phyloP scores from a whole-genome alignment of 768 basidiomycete genomes.

The Imleria badia region DNA sequence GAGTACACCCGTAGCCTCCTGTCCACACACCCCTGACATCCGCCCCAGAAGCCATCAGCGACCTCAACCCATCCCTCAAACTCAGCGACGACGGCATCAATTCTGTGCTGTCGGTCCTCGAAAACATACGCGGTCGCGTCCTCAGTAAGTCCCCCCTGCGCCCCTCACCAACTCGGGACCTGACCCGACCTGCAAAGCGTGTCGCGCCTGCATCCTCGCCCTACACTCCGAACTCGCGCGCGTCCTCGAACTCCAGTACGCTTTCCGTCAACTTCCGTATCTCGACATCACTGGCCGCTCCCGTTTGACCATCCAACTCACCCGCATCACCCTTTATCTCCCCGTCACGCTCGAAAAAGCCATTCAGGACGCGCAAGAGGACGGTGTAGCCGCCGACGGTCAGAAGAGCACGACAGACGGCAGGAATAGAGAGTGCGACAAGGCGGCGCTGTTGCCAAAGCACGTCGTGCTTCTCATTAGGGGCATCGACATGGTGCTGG shows the following conservation, averaged over 20 bases:
- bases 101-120: conserved; percentile 66
- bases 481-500: conserved; percentile 60
- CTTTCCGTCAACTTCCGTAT: conserved; percentile 72
- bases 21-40: neutral
- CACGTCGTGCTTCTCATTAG: conserved; percentile 59
- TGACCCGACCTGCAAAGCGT: conserved; percentile 43
- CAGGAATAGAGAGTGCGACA: conserved; percentile 18
- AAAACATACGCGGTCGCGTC: conserved; percentile 69
- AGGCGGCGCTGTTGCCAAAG: conserved; percentile 49
- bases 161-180: neutral
- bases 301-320: conserved; percentile 73
- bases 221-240: conserved; percentile 72
- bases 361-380: conserved; percentile 41
- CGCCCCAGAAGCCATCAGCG: conserved; percentile 65
- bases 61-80: conserved; percentile 74
- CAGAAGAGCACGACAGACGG: conserved; percentile 4
- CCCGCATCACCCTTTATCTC: conserved; percentile 71
- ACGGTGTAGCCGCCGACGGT: neutral
- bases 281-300: conserved; percentile 76
- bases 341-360: conserved; percentile 75
- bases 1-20: conserved; percentile 24
- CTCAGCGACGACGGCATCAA: conserved; percentile 80
- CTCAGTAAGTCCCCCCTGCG: conserved; percentile 48
- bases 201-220: conserved; percentile 72
- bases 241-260: conserved; percentile 79